phyloP scores from a whole-genome alignment of 441 rosid genomes.

The Populus hybrid region DNA sequence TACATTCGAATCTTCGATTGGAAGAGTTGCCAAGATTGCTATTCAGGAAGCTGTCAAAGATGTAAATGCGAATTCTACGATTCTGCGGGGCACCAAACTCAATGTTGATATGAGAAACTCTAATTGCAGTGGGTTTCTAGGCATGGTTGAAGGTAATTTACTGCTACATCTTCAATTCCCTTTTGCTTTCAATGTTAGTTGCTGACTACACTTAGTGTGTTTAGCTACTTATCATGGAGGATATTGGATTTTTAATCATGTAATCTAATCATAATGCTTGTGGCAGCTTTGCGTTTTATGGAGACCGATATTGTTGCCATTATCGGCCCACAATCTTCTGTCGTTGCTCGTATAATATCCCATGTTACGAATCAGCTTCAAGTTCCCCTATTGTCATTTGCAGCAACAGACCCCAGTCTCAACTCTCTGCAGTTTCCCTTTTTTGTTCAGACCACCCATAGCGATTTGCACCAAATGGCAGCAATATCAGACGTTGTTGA shows the following conservation, averaged over 20 bases:
- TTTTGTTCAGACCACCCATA: constrained; percentile 70
- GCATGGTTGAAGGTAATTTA: constrained; percentile 73
- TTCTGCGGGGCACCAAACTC: constrained; percentile 61
- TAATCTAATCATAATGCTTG: constrained; percentile 18
- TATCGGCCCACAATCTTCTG: constrained; percentile 64
- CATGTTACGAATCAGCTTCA: constrained; percentile 71
- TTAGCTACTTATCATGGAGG: neutral
- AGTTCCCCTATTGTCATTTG: constrained; percentile 77
- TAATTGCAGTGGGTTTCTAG: constrained; percentile 81
- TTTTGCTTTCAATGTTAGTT: constrained; percentile 4
- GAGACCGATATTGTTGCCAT: constrained; percentile 40
- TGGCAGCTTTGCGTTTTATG: constrained; percentile 77
- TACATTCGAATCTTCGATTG: constrained; percentile 57
- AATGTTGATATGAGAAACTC: constrained; percentile 45
- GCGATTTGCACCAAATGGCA: constrained; percentile 76
- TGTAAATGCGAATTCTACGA: constrained; percentile 60
- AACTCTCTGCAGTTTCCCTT: constrained; percentile 77
- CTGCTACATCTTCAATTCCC: neutral
- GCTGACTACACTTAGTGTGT: neutral
- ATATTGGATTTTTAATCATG: constrained; percentile 2
- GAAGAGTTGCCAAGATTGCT: constrained; percentile 84
- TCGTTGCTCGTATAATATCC: constrained; percentile 61
- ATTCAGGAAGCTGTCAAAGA: constrained; percentile 83
- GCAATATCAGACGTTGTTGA: constrained; percentile 74
- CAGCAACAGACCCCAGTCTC: constrained; percentile 77